These are phyloP conservation scores for Mariannaea sp. DNA, from an alignment of 2,329 filamentous ascomycete genomes.

Conservation along the genomic window DNA sequence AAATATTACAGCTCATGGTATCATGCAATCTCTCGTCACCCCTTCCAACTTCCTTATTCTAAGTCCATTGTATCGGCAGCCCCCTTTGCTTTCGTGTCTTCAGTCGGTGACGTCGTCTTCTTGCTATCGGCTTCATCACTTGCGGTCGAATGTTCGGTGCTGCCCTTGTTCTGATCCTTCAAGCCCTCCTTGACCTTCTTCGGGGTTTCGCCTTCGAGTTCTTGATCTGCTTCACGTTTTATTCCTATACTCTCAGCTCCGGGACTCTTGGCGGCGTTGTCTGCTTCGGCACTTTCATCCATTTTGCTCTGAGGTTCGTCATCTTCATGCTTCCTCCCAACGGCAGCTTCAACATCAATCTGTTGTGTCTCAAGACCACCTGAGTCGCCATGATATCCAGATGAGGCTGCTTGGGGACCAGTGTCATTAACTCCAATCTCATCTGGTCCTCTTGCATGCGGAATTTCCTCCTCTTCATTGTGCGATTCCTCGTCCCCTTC, in stretches of 20 bases:
- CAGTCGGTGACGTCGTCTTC: slow-evolving; percentile 16
- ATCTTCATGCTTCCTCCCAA: slow-evolving; percentile 55
- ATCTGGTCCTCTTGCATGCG: slow-evolving; percentile 83
- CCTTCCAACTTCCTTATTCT: slow-evolving; percentile 28
- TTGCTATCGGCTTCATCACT: slow-evolving; percentile 14
- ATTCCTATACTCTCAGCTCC: slow-evolving; percentile 45
- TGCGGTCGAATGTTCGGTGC: not conserved
- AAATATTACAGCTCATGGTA: slow-evolving; percentile 17
- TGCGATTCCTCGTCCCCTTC: slow-evolving; percentile 44
- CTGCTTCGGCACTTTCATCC: slow-evolving; percentile 30
- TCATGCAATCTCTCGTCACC: slow-evolving; percentile 21
- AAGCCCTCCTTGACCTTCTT: slow-evolving; percentile 58
- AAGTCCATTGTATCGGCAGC: slow-evolving; percentile 35
- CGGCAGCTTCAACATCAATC: slow-evolving; percentile 65
- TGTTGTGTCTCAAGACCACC: slow-evolving; percentile 55
- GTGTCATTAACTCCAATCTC: slow-evolving; percentile 86
- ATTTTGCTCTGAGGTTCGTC: slow-evolving; percentile 29
- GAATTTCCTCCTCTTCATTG: slow-evolving; percentile 62
- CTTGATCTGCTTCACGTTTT: slow-evolving; percentile 62
- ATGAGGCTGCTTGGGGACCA: slow-evolving; percentile 67
- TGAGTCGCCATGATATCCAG: slow-evolving; percentile 47
- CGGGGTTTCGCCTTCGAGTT: slow-evolving; percentile 45
- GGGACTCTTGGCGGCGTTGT: slow-evolving; percentile 39
- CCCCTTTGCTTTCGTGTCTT: slow-evolving; percentile 31
- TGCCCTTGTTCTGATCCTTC: slow-evolving; percentile 16